These are phyloP conservation scores for Amorphotheca resinae DNA, from an alignment of 495 filamentous ascomycete genomes.

Conservation along the genomic window DNA sequence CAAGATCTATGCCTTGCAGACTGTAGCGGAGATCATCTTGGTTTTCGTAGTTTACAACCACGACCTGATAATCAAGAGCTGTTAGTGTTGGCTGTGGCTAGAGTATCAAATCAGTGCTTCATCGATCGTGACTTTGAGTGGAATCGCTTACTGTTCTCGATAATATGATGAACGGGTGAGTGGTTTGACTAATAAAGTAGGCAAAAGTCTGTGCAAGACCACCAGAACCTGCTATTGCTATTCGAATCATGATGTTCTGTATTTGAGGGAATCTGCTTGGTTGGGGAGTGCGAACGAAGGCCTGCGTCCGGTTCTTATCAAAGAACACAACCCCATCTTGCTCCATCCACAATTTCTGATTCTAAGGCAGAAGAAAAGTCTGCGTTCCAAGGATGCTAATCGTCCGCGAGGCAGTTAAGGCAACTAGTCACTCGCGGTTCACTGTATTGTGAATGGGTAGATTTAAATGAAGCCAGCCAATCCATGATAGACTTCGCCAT, in stretches of 20 bases:
- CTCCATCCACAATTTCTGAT: background rate
- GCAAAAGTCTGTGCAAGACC: slow-evolving; percentile 55
- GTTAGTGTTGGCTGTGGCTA: slow-evolving; percentile 23
- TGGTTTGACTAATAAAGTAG: slow-evolving; percentile 42
- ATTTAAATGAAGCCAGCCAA: background rate
- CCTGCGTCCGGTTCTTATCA: slow-evolving; percentile 2
- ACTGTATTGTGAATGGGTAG: slow-evolving; percentile 7
- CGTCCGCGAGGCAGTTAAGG: slow-evolving; percentile 4
- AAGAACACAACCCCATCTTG: background rate
- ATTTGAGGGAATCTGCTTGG: background rate
- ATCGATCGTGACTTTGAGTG: slow-evolving; percentile 13
- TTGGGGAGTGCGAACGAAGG: background rate
- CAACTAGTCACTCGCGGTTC: slow-evolving; percentile 14
- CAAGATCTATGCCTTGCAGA: slow-evolving; percentile 57
- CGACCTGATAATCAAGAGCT: slow-evolving; percentile 43
- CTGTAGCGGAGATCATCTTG: slow-evolving; percentile 42
- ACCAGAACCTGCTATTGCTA: slow-evolving; percentile 62
- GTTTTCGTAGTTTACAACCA: slow-evolving; percentile 49
- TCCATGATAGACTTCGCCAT: slow-evolving; percentile 1
- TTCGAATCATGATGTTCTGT: slow-evolving; percentile 42
- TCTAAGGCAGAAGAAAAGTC: slow-evolving; percentile 4
- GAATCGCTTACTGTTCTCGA: slow-evolving; percentile 46
- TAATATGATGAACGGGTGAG: slow-evolving; percentile 55
- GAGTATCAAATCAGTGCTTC: slow-evolving; percentile 21
- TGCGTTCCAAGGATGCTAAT: slow-evolving; percentile 4